Conservation (phyloP, 352 stramenopile species). For the Globisporangium emineosum region DNA sequence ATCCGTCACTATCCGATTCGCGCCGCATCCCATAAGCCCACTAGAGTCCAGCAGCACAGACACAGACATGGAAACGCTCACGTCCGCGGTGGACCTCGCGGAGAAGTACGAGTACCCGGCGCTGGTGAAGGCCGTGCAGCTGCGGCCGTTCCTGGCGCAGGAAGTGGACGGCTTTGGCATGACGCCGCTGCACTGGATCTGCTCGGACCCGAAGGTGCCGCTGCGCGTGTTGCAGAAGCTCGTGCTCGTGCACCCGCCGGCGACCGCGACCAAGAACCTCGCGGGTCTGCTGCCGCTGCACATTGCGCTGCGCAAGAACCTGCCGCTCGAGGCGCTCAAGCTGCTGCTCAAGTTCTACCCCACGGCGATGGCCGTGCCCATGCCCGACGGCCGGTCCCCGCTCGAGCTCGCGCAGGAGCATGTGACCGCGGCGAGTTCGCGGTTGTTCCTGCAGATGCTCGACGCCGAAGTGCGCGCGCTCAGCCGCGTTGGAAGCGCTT, state of each 20-base stretch:
- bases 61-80: conserved; percentile 1
- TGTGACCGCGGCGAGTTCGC: conserved; percentile 24
- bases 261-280: conserved; percentile 43
- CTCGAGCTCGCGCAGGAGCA: conserved; percentile 42
- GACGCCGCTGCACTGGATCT: conserved; percentile 84
- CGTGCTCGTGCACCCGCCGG: conserved; percentile 41
- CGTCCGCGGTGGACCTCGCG: conserved; percentile 36
- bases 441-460: conserved; percentile 37
- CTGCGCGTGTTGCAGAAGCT: conserved; percentile 61
- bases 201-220: conserved; percentile 67
- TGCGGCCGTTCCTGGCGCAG: conserved; percentile 39
- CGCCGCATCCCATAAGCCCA: neutral
- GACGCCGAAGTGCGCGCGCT: conserved; percentile 32
- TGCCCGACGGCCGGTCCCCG: conserved; percentile 45
- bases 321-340: conserved; percentile 59
- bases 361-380: conserved; percentile 43
- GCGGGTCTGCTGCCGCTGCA: conserved; percentile 65
- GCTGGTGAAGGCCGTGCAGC: conserved; percentile 40
- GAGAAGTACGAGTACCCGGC: conserved; percentile 43
- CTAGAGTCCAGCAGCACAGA: neutral
- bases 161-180: conserved; percentile 69
- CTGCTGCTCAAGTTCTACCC: conserved; percentile 67
- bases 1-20: conserved; percentile 1
- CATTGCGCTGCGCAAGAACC: conserved; percentile 57
- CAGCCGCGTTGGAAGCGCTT: conserved; percentile 12